Evolutionary conservation across 2,329 filamentous ascomycete genomes (phyloP).

Genomic region (Fusarium ambrosium): DNA sequence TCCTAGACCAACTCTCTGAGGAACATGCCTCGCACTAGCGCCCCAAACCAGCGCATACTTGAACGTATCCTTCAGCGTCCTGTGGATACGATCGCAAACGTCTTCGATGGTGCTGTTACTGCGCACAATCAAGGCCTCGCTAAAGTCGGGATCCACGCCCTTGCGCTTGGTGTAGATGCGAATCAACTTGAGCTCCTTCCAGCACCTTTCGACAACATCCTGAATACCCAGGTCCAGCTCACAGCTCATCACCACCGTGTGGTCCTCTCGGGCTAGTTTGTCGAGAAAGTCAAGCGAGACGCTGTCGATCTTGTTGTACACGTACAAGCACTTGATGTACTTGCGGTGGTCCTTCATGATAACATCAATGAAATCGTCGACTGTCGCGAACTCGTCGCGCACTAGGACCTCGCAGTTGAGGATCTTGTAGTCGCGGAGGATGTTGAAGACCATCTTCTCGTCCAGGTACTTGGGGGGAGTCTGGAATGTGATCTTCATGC

Average conservation of each 20-base stretch:
- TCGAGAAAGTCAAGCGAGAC: conserved; percentile 95
- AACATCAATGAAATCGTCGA: conserved; percentile 98
- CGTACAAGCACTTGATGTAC: conserved; percentile 95
- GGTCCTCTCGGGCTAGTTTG: conserved; percentile 88
- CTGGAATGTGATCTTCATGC: conserved; percentile 99
- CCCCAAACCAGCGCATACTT: conserved; percentile 99
- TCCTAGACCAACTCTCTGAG: conserved; percentile 88
- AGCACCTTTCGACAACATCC: conserved; percentile 95
- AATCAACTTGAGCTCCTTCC: conserved; percentile 92
- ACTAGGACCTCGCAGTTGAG: conserved; percentile 97
- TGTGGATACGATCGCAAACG: conserved; percentile 95
- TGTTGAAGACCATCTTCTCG: conserved; percentile 98
- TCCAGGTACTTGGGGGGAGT: conserved; percentile 90
- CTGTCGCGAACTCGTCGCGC: conserved; percentile 93
- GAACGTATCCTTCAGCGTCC: conserved; percentile 96
- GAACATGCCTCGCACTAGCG: conserved; percentile 92
- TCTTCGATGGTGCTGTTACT: conserved; percentile 92
- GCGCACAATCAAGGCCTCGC: conserved; percentile 92
- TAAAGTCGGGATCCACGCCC: conserved; percentile 89
- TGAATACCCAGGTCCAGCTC: conserved; percentile 93
- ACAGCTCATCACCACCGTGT: conserved; percentile 98
- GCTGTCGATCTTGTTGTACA: conserved; percentile 99
- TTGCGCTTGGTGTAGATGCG: conserved; percentile 98
- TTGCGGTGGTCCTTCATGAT: conserved; percentile 99
- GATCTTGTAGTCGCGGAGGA: conserved; percentile 98